These are phyloP conservation scores for Tilletia walkeri DNA, from an alignment of 1,284 basidiomycete genomes.

Conservation along the genomic window DNA sequence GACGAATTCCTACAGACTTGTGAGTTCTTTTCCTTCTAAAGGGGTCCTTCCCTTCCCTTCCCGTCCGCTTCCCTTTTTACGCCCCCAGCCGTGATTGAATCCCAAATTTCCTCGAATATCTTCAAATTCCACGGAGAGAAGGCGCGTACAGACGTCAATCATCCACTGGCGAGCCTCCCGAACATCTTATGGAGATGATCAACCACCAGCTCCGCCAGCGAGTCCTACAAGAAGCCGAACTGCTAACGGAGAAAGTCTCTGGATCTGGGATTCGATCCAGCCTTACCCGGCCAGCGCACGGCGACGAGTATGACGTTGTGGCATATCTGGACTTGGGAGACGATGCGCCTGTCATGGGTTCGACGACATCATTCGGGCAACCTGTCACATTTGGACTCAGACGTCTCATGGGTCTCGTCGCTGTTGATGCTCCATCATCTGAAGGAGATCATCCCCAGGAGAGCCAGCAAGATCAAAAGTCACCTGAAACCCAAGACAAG, in stretches of 20 bases:
- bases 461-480: too few relatives aligned
- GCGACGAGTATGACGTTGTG: background rate
- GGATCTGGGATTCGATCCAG: too few relatives aligned
- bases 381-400: background rate
- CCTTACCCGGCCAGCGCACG: too few relatives aligned
- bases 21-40: background rate
- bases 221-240: constrained; percentile 26
- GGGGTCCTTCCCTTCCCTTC: too few relatives aligned
- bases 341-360: background rate
- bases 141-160: background rate
- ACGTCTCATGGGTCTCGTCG: background rate
- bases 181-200: constrained; percentile 18
- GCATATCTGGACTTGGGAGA: constrained; percentile 1
- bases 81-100: background rate
- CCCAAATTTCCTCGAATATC: too few relatives aligned
- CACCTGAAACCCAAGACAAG: too few relatives aligned
- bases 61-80: background rate
- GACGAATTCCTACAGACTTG: background rate
- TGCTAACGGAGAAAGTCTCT: constrained; percentile 11
- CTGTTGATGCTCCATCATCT: background rate
- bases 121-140: background rate
- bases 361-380: background rate
- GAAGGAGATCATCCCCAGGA: background rate
- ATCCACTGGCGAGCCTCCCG: constrained; percentile 13
- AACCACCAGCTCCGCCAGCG: constrained; percentile 26